A percentile compares a stretch with the other conserved stretches of the same genome.
Evolutionary conservation across 345 rosid genomes (phyloP).

Genomic region (Ceriops decandra): DNA sequence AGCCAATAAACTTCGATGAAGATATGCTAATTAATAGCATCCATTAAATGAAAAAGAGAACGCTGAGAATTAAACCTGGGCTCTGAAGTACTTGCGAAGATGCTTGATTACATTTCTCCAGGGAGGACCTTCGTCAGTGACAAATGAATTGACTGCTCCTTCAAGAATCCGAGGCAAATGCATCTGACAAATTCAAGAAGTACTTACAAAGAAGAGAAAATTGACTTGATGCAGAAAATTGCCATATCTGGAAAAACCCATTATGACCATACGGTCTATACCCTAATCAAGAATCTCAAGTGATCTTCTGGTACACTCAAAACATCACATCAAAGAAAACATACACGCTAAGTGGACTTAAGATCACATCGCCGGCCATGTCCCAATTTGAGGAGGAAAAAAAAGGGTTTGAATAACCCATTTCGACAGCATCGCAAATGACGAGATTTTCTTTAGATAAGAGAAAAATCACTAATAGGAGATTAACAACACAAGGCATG

Average conservation of each 20-base stretch:
- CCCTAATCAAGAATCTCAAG: background rate
- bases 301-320: background rate
- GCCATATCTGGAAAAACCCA: background rate
- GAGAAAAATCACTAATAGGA: background rate
- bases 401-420: background rate
- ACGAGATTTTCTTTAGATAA: background rate
- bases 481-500: background rate
- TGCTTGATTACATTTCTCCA: background rate
- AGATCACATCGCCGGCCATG: background rate
- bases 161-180: background rate
- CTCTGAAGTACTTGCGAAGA: background rate
- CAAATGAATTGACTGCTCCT: slow-evolving; percentile 12
- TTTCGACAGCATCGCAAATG: background rate
- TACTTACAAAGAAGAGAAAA: background rate
- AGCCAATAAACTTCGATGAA: background rate
- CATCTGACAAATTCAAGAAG: background rate
- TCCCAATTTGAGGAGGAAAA: background rate
- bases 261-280: background rate
- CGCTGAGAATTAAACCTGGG: background rate
- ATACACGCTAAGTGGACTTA: background rate
- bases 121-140: background rate
- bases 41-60: no score
- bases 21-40: no score
- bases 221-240: background rate
- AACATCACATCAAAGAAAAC: slow-evolving; percentile 3